Percentiles rank a stretch among this genome's conserved stretches.
Evolutionary conservation across 2,329 filamentous ascomycete species (phyloP).

Genomic region (Rosellinia necatrix): DNA sequence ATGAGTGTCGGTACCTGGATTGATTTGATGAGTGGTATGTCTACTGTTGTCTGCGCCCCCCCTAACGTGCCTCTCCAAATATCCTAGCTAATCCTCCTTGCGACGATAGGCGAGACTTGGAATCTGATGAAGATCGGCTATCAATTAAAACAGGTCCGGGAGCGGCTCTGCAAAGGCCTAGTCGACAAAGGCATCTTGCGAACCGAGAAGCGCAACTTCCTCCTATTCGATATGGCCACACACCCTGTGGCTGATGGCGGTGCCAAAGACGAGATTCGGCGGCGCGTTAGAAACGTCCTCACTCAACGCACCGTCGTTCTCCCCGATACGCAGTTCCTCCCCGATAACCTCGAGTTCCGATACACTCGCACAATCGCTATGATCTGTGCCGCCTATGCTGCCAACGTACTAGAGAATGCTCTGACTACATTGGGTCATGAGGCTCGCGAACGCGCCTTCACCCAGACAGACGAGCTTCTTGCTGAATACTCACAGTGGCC

Average conservation of each 20-base stretch:
- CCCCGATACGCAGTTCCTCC: conserved; percentile 82
- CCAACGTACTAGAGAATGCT: conserved; percentile 98
- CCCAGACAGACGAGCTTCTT: conserved; percentile 93
- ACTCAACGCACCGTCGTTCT: conserved; percentile 94
- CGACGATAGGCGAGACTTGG: conserved; percentile 86
- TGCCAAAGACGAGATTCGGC: conserved; percentile 95
- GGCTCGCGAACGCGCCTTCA: conserved; percentile 90
- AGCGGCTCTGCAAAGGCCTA: conserved; percentile 93
- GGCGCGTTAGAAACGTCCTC: conserved; percentile 88
- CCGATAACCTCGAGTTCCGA: conserved; percentile 92
- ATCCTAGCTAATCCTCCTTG: conserved; percentile 12
- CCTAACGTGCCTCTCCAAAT: neutral
- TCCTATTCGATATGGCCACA: conserved; percentile 99
- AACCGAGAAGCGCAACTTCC: conserved; percentile 98
- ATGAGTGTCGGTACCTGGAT: conserved; percentile 99
- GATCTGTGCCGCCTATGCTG: conserved; percentile 97
- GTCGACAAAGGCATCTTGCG: conserved; percentile 98
- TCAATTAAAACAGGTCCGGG: conserved; percentile 98
- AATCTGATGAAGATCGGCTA: conserved; percentile 99
- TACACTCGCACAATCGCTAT: conserved; percentile 90
- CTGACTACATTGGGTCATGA: conserved; percentile 92
- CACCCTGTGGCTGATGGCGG: conserved; percentile 95
- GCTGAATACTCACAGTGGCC: conserved; percentile 98
- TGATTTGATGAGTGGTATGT: conserved; percentile 94
- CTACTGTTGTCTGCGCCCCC: conserved; percentile 8